phyloP scores from a whole-genome alignment of 2,329 filamentous ascomycete genomes.

The Hortaea werneckii region DNA sequence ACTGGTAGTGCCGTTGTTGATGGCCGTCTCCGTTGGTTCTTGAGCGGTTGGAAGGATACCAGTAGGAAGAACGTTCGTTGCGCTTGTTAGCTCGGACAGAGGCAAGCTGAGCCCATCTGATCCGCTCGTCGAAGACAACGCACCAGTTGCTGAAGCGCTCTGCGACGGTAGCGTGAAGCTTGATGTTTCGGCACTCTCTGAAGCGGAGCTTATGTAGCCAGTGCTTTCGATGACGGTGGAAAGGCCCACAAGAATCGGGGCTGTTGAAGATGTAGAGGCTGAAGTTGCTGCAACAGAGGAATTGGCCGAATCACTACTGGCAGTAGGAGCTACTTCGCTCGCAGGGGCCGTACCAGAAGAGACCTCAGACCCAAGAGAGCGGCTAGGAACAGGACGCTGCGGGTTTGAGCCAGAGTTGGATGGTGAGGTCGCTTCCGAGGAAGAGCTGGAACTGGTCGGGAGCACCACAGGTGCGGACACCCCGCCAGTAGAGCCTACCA shows the following conservation, averaged over 20 bases:
- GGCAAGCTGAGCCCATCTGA: neutral
- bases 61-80: neutral
- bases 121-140: neutral
- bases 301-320: neutral
- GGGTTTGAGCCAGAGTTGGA: slow-evolving; percentile 1
- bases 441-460: neutral
- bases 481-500: slow-evolving; percentile 8
- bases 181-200: neutral
- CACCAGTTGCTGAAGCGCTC: neutral
- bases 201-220: slow-evolving; percentile 1
- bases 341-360: neutral
- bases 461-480: neutral
- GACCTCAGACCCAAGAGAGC: neutral
- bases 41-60: neutral
- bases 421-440: neutral
- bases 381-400: neutral
- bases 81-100: neutral
- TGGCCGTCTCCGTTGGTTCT: neutral
- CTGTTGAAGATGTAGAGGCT: slow-evolving; percentile 7
- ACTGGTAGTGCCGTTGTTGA: neutral
- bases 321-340: slow-evolving; percentile 3
- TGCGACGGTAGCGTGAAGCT: neutral
- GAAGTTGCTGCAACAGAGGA: slow-evolving; percentile 2
- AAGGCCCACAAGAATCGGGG: slow-evolving; percentile 24
- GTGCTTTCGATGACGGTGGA: slow-evolving; percentile 21